Conservation (phyloP, 2,329 filamentous ascomycete species). For the Epichloe typhina region DNA sequence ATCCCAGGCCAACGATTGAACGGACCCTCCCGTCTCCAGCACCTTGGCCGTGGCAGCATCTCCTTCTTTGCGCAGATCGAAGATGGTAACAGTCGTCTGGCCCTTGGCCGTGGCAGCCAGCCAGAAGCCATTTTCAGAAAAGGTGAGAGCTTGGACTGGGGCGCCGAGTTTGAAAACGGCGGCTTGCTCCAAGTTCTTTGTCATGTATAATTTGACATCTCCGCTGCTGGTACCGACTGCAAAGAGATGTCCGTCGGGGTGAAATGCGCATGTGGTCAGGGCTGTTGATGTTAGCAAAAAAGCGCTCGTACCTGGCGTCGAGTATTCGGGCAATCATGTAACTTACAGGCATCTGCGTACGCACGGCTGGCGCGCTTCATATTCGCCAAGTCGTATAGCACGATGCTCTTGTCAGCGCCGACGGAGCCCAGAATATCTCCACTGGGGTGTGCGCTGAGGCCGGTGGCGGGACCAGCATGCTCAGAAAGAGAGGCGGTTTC, state of each 20-base stretch:
- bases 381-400: slow-evolving; percentile 67
- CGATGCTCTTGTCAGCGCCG: slow-evolving; percentile 82
- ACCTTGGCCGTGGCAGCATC: slow-evolving; percentile 69
- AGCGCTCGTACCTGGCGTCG: background rate
- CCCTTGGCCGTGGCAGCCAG: slow-evolving; percentile 71
- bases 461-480: slow-evolving; percentile 71
- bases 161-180: slow-evolving; percentile 59
- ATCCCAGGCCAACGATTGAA: slow-evolving; percentile 74
- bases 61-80: slow-evolving; percentile 85
- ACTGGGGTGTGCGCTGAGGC: slow-evolving; percentile 68
- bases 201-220: slow-evolving; percentile 79
- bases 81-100: slow-evolving; percentile 69
- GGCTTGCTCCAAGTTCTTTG: slow-evolving; percentile 63
- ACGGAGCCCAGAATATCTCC: slow-evolving; percentile 76
- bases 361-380: slow-evolving; percentile 62
- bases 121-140: slow-evolving; percentile 97
- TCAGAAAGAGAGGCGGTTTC: slow-evolving; percentile 60
- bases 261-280: slow-evolving; percentile 69
- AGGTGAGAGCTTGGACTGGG: slow-evolving; percentile 62
- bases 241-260: slow-evolving; percentile 91
- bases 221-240: slow-evolving; percentile 70
- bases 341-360: slow-evolving; percentile 67
- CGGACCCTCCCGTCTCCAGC: slow-evolving; percentile 70
- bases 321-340: background rate
- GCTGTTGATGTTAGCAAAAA: slow-evolving; percentile 30